phyloP scores from a whole-genome alignment of 176 grass and related monocot species.

The Canna indica region DNA sequence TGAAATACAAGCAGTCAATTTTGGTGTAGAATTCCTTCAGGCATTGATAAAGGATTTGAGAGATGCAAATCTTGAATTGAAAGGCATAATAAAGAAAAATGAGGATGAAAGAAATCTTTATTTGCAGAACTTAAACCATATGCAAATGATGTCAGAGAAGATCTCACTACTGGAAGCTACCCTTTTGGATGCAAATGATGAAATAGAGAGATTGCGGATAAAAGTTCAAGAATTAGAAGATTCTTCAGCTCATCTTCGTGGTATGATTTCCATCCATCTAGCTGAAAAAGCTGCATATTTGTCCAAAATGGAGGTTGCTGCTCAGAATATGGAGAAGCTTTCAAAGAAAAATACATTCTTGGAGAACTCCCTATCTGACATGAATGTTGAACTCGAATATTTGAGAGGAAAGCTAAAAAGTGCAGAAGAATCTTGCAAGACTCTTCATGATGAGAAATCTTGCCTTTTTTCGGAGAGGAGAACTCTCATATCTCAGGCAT shows the following conservation, averaged over 20 bases:
- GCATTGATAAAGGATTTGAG: constrained; percentile 62
- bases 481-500: constrained; percentile 60
- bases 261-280: constrained; percentile 42
- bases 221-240: constrained; percentile 56
- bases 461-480: constrained; percentile 52
- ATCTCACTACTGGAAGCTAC: constrained; percentile 55
- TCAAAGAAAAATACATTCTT: constrained; percentile 61
- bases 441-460: constrained; percentile 54
- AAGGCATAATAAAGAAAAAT: constrained; percentile 64
- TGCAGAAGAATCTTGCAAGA: constrained; percentile 40
- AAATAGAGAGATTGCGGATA: constrained; percentile 45
- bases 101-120: constrained; percentile 56
- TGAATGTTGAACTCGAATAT: constrained; percentile 52
- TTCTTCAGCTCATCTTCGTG: constrained; percentile 48
- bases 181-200: constrained; percentile 40
- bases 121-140: constrained; percentile 57
- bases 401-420: constrained; percentile 61
- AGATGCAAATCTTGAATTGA: constrained; percentile 71
- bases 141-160: constrained; percentile 61
- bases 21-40: constrained; percentile 73
- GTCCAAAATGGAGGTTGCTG: constrained; percentile 44
- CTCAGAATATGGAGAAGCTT: constrained; percentile 69
- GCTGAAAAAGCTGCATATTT: constrained; percentile 49
- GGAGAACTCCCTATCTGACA: constrained; percentile 67
- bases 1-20: constrained; percentile 71